phyloP scores from a whole-genome alignment of 768 basidiomycete genomes.

The Inosperma sp. region DNA sequence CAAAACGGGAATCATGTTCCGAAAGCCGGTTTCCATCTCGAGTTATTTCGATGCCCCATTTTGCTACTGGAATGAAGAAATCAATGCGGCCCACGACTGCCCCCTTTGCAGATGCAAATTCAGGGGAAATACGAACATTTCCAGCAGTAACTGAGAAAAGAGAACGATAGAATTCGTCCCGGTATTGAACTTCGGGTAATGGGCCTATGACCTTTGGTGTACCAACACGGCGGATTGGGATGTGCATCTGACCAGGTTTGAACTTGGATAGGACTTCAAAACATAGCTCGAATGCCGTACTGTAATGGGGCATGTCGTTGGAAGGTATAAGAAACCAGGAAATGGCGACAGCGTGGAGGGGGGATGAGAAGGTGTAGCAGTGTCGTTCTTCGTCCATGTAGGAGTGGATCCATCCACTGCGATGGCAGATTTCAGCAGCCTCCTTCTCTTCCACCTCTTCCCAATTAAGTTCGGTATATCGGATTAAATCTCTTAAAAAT shows the following conservation, averaged over 20 bases:
- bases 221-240: slow-evolving; percentile 5
- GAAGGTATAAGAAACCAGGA: slow-evolving; percentile 3
- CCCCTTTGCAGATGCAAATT: background rate
- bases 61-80: slow-evolving; percentile 16
- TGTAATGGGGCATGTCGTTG: background rate
- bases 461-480: background rate
- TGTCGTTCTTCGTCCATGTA: slow-evolving; percentile 1
- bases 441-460: background rate
- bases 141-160: slow-evolving; percentile 3
- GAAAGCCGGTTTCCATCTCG: slow-evolving; percentile 13
- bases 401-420: background rate
- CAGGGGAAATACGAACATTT: slow-evolving; percentile 1
- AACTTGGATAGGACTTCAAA: background rate
- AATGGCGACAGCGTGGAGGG: background rate
- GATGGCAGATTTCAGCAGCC: slow-evolving; percentile 1
- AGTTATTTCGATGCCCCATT: slow-evolving; percentile 17
- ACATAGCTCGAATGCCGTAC: background rate
- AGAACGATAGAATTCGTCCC: slow-evolving; percentile 1
- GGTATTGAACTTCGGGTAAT: slow-evolving; percentile 1
- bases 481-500: slow-evolving; percentile 1
- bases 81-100: slow-evolving; percentile 11
- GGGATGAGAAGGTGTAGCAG: slow-evolving; percentile 3
- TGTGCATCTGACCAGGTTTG: slow-evolving; percentile 2
- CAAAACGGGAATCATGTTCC: slow-evolving; percentile 13
- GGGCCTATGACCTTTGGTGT: background rate